Percentiles rank a stretch among this genome's conserved stretches.
phyloP scores from a whole-genome alignment of 768 basidiomycete genomes.

The Mycena rebaudengoi region DNA sequence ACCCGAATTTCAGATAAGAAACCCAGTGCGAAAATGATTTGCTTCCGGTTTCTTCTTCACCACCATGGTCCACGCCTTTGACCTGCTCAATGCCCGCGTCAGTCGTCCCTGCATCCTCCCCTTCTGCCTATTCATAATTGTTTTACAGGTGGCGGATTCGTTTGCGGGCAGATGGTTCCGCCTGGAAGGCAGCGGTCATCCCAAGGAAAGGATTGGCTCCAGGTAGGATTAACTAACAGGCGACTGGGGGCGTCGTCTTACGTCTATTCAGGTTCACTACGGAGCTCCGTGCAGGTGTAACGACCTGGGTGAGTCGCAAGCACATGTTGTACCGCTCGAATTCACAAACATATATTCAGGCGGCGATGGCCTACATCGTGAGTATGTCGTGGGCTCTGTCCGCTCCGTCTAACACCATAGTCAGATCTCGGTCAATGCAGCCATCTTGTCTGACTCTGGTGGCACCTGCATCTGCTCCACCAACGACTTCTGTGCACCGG shows the following conservation, averaged over 20 bases:
- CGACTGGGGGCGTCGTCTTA: neutral
- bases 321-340: neutral
- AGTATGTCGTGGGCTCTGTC: conserved; percentile 29
- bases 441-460: conserved; percentile 78
- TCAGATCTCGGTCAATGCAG: conserved; percentile 87
- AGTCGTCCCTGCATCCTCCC: neutral
- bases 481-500: conserved; percentile 55
- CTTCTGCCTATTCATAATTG: neutral
- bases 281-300: conserved; percentile 80
- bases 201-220: conserved; percentile 68
- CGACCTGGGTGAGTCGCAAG: conserved; percentile 72
- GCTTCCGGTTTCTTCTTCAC: too few species aligned
- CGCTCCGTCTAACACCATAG: neutral
- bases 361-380: conserved; percentile 81
- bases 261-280: conserved; percentile 52
- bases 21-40: too few species aligned
- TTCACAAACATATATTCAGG: neutral
- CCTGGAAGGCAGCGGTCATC: conserved; percentile 75
- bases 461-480: conserved; percentile 83
- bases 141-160: conserved; percentile 52
- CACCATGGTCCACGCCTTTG: conserved; percentile 37
- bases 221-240: conserved; percentile 61
- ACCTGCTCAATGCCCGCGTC: conserved; percentile 53
- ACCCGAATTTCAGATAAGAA: too few species aligned
- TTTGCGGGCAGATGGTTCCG: conserved; percentile 67